Evolutionary conservation across 2,329 filamentous ascomycete species (phyloP).

Genomic region (Fusarium miscanthi): DNA sequence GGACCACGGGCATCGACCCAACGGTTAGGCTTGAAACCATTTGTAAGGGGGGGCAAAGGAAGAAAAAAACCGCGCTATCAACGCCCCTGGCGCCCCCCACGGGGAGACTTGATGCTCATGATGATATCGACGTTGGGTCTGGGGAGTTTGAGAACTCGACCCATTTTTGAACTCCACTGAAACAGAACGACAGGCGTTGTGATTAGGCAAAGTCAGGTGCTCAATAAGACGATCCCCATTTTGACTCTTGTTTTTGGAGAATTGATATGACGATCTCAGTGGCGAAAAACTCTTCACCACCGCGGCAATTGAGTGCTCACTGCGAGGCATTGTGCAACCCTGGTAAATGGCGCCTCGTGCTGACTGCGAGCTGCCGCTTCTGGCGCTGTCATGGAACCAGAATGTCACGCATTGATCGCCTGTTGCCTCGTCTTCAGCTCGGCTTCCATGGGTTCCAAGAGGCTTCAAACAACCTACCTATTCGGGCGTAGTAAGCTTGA

Average conservation of each 20-base stretch:
- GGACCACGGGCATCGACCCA: constrained; percentile 7
- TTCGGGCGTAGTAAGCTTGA: not conserved
- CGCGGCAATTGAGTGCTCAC: constrained; percentile 8
- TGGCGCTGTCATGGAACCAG: constrained; percentile 1
- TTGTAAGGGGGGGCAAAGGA: not conserved
- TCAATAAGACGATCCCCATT: constrained; percentile 8
- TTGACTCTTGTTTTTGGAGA: constrained; percentile 1
- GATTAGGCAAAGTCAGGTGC: constrained; percentile 8
- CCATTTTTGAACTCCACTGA: constrained; percentile 11
- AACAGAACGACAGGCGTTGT: not conserved
- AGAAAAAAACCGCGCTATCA: constrained; percentile 5
- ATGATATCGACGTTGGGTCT: constrained; percentile 11
- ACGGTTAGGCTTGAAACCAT: constrained; percentile 13
- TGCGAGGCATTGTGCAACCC: not conserved
- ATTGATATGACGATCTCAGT: constrained; percentile 13
- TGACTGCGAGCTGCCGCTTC: constrained; percentile 22
- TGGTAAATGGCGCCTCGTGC: not conserved
- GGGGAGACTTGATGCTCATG: constrained; percentile 22
- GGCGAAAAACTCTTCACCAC: constrained; percentile 7
- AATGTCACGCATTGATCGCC: constrained; percentile 28
- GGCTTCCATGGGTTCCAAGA: constrained; percentile 17
- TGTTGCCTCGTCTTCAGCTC: constrained; percentile 28
- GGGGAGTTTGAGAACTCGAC: constrained; percentile 1
- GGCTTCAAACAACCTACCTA: constrained; percentile 25
- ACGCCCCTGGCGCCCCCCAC: constrained; percentile 23